phyloP scores from a whole-genome alignment of 495 filamentous ascomycete species.

The Podospora sp. region DNA sequence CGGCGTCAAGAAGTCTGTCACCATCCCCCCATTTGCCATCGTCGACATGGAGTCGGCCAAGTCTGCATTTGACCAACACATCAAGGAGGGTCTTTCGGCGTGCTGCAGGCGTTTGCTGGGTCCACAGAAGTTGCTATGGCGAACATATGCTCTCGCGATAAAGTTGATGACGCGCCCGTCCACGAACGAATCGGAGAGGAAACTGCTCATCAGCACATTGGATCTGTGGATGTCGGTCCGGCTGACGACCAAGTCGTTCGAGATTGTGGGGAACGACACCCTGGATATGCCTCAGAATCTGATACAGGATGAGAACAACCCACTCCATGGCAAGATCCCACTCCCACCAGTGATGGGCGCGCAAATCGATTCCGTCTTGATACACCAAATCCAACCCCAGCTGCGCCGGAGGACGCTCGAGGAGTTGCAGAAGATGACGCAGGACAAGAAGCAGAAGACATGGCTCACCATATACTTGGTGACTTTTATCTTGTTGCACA shows the following conservation, averaged over 20 bases:
- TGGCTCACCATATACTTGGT: conserved; percentile 62
- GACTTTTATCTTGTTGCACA: conserved; percentile 61
- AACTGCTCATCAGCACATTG: conserved; percentile 51
- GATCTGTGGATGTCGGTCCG: conserved; percentile 61
- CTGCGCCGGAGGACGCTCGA: conserved; percentile 58
- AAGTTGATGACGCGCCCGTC: conserved; percentile 32
- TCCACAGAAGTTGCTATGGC: conserved; percentile 42
- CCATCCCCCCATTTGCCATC: conserved; percentile 51
- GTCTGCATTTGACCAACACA: conserved; percentile 46
- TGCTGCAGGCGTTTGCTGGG: conserved; percentile 46
- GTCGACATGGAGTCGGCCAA: conserved; percentile 51
- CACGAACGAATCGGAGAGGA: conserved; percentile 37
- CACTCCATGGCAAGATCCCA: conserved; percentile 55
- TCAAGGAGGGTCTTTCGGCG: conserved; percentile 40
- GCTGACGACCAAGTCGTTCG: conserved; percentile 58
- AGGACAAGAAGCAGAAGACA: conserved; percentile 56
- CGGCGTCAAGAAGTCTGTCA: conserved; percentile 38
- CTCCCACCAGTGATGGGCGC: conserved; percentile 63
- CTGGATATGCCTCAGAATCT: conserved; percentile 51
- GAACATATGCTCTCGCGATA: conserved; percentile 48
- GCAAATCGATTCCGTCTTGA: conserved; percentile 60
- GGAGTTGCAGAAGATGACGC: conserved; percentile 58
- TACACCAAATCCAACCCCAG: conserved; percentile 58
- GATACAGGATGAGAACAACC: conserved; percentile 52
- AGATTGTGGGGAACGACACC: conserved; percentile 57